Base-by-base conservation (phyloP, 2,329 filamentous ascomycete species). In the Sporothrix pallida region DNA sequence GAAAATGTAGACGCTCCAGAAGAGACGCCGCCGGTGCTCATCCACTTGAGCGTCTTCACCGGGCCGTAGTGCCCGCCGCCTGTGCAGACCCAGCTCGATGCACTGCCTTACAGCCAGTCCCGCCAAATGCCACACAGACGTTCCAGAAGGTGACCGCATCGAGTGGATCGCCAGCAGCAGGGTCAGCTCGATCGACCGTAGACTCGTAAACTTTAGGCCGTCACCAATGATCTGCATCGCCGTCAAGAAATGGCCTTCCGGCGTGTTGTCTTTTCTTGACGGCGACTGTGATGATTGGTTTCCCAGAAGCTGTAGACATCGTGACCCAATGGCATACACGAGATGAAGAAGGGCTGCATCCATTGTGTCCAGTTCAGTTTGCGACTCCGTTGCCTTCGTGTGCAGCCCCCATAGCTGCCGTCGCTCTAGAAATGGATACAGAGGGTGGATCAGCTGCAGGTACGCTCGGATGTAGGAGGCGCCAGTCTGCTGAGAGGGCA, bases 1-100 rank as follows among this genome's bases (percentile, higher is more conserved):
- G 3, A 76, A 71, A 20, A 74, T 73, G 56, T 76, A 76, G 3
- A 65, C 42, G 20, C 70, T 73, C 72, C 72, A 76, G 46, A 76
- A 76, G 5, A 74, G 46, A 1, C 56, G 63, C 3, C 73, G 69
- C 1, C 67, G 42, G n/a, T 60, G 54, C 26, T 73, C 70, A 44
- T 73, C 69, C 2, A 44, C 50, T 9, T 9, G 48, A 13, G 17
- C 52, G 17, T 20, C 17, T 8, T 48, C 42, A 1, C 31, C 20
- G 4, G 17, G 37, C 26, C 42, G 58, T 15, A 48, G 46, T 2
- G 50, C 23, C 12, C 62, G 37, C 44, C 65, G 70, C 23, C 72
- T 46, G 56, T 74, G 75, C n/a, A 73, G 48, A 15, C 70, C 73
- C 31, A 75, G 74, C 71, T 73, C 71, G 31, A 75, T 74, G 20